Evolutionary conservation across 2,329 filamentous ascomycete genomes (phyloP), one percentile per base, ranked within the genome.

Genomic region (Fusarium sacchari): DNA sequence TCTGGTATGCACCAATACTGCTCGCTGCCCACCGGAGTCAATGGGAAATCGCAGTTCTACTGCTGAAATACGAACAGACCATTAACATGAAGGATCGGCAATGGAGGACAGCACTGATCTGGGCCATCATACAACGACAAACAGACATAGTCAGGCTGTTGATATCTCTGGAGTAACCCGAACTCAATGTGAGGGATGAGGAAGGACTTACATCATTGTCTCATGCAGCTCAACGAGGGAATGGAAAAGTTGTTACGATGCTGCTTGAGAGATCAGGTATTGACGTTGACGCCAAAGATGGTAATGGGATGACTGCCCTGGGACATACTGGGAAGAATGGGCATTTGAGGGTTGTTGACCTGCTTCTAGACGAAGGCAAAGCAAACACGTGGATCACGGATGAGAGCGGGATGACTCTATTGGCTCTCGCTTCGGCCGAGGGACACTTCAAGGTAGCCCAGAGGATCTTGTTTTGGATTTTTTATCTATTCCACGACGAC

Each of bases 1-100:
- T 6, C 7, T 0, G 7, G 42, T 9, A 5, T 8, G 26, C n/a
- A 2, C 42, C 42, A 3, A 5, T 44, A 44, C 17, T 44, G 5
- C 42, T 44, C 8, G n/a, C 17, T 18, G n/a, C 5, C 13, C 5
- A 13, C 17, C n/a, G 11, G 15, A 24, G n/a, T 5, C 11, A 43
- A 18, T 24, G 40, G 40, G 9, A 43, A 6, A 43, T 43, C 6
- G n/a, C 1, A 7, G 7, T 17, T 7, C 17, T 12, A 6, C n/a
- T 43, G 17, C 1, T 26, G n/a, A 6, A 44, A 0, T 44, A 44
- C 7, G 5, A 44, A 18, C 17, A 44, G 3, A n/a, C n/a, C 11
- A 5, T 44, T 2, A 44, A 44, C n/a, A 44, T 26, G 42, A 44
- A 44, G 42, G 42, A 18, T 13, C 42, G 5, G 17, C 2, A 44